Base-by-base conservation (phyloP, 257 asterid species). In the Salvia splendens region DNA sequence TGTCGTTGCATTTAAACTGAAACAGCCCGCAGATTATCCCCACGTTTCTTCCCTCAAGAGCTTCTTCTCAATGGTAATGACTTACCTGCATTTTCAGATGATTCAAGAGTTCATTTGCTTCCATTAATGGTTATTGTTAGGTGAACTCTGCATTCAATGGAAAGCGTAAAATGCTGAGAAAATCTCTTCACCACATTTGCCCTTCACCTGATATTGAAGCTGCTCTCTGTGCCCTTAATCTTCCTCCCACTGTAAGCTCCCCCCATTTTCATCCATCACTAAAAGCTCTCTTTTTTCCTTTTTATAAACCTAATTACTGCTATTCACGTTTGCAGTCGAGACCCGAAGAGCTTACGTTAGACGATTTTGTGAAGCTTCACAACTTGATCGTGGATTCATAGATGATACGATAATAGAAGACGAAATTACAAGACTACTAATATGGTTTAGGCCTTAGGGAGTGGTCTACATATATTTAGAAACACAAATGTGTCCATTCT, bases 81-180 rank as follows among this genome's bases (percentile, higher is more conserved):
- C 48, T 53, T 6, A 40, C 16, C 62, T 59, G 15, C 47, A 50
- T 42, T 45, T 48, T 30, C 12, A 1, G 47, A 67, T 58, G 14
- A 66, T 43, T 51, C 71, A 33, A 30, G 33, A 50, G n/a, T 16
- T 12, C 8, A 9, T 9, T 17, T 53, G 15, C 51, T 66, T 48
- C 0, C 12, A 40, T 30, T 17, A 33, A 60, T 60, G 61, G 12
- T 53, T 30, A 15, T 12, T 35, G 55, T 68, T 63, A 94, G 99
- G 97, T 94, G 70, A 91, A 91, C 71, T 88, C 95, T 64, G 99
- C 99, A 10, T 94, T 94, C 83, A 94, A 88, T 33, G 96, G 86
- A 63, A 94, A 91, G 76, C 97, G 99, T 36, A 94, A 94, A 78
- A 94, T 94, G 99, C 67, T 94, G 80, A 74, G 96, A 33, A 94